These are phyloP conservation scores for Eimeria maxima DNA, from an alignment of 169 alveolate genomes.

Conservation along the genomic window DNA sequence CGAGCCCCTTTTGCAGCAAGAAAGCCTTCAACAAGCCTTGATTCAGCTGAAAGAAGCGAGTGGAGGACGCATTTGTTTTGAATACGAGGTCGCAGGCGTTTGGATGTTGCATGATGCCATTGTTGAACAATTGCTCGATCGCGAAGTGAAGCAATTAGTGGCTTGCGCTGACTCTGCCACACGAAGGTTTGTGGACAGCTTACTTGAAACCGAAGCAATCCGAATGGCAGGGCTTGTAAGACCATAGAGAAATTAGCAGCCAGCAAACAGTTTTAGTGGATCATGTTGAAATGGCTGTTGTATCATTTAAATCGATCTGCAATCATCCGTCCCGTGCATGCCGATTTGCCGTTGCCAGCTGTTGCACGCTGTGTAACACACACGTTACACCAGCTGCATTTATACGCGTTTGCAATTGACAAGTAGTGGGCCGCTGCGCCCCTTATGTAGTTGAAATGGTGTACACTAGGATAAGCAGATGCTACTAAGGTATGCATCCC, in stretches of 20 bases:
- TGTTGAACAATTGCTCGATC: constrained; percentile 31
- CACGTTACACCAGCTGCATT: no score
- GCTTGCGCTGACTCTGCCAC: not conserved
- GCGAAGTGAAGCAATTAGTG: constrained; percentile 35
- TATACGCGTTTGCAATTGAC: no score
- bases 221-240: constrained; percentile 1
- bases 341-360: not conserved
- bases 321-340: not conserved
- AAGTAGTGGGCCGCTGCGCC: no score
- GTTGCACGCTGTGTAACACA: no score
- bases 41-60: not conserved
- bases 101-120: constrained; percentile 70
- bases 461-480: no score
- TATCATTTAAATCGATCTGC: no score
- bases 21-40: constrained; percentile 37
- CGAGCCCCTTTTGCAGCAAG: constrained; percentile 52
- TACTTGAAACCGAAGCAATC: constrained; percentile 18
- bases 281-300: not conserved
- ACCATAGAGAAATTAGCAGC: not conserved
- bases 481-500: no score
- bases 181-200: constrained; percentile 1
- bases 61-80: not conserved
- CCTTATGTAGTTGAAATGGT: no score
- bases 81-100: constrained; percentile 13
- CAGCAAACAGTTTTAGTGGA: not conserved